Evolutionary conservation across 2,329 filamentous ascomycete genomes (phyloP).

Genomic region (Trichophyton benhamiae): DNA sequence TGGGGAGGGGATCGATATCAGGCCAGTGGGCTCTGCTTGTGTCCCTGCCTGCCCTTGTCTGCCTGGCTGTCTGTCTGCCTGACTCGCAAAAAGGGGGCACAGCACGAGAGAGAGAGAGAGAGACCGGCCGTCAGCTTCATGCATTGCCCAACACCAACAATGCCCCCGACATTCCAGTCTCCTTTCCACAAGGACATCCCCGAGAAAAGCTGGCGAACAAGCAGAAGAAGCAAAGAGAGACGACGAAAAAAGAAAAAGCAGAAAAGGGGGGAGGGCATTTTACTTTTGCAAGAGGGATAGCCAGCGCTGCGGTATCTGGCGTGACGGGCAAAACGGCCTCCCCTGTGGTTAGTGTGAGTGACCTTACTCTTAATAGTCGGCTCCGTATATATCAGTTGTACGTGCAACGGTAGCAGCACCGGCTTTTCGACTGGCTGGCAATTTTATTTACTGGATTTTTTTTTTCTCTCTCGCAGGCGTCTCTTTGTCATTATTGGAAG

Average conservation of each 20-base stretch:
- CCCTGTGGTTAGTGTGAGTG: background rate
- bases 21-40: too few species aligned
- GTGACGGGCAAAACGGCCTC: too few species aligned
- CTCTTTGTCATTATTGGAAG: background rate
- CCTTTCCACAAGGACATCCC: background rate
- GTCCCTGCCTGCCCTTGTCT: too few species aligned
- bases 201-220: background rate
- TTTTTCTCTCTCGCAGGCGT: background rate
- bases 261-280: background rate
- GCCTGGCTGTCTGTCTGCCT: too few species aligned
- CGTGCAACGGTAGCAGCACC: background rate
- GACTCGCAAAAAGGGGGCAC: background rate
- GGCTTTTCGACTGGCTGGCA: background rate
- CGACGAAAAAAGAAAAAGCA: background rate
- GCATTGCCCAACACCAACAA: background rate
- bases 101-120: background rate
- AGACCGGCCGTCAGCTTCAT: background rate
- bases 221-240: background rate
- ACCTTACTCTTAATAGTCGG: background rate
- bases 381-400: background rate
- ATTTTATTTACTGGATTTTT: background rate
- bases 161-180: background rate
- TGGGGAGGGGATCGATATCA: background rate
- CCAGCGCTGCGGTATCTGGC: background rate
- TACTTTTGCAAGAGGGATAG: background rate